Evolutionary conservation across 2,329 filamentous ascomycete species (phyloP).

Genomic region (Bipolaris oryzae): DNA sequence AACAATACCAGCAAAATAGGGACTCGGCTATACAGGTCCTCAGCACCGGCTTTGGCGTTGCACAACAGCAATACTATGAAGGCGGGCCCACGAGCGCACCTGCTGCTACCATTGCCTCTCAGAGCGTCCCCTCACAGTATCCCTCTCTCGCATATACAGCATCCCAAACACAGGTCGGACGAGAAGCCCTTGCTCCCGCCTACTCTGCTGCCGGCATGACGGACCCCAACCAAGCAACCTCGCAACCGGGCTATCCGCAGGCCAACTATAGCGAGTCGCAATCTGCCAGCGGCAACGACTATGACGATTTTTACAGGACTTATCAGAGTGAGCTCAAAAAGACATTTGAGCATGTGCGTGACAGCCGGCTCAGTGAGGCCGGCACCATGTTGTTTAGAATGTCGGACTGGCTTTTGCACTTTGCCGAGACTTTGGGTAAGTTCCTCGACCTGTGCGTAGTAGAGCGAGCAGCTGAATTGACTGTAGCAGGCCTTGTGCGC

Average conservation of each 20-base stretch:
- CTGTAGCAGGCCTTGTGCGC: slow-evolving; percentile 79
- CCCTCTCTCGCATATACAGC: slow-evolving; percentile 63
- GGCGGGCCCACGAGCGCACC: slow-evolving; percentile 63
- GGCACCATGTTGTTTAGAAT: slow-evolving; percentile 64
- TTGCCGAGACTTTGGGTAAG: slow-evolving; percentile 70
- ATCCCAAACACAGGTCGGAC: slow-evolving; percentile 64
- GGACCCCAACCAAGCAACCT: slow-evolving; percentile 53
- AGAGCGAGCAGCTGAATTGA: slow-evolving; percentile 51
- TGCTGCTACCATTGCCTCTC: slow-evolving; percentile 62
- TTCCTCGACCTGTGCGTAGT: slow-evolving; percentile 28
- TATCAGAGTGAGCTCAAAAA: slow-evolving; percentile 63
- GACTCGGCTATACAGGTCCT: slow-evolving; percentile 76
- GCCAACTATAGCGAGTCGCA: slow-evolving; percentile 41
- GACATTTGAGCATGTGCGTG: slow-evolving; percentile 74
- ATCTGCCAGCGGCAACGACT: slow-evolving; percentile 52
- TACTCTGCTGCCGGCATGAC: slow-evolving; percentile 60
- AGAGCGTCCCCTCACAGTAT: slow-evolving; percentile 70
- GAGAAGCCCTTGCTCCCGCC: slow-evolving; percentile 57
- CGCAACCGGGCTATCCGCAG: slow-evolving; percentile 49
- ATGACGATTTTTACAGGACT: slow-evolving; percentile 71
- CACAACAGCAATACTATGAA: slow-evolving; percentile 72
- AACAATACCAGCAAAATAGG: slow-evolving; percentile 74
- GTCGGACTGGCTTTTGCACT: slow-evolving; percentile 70
- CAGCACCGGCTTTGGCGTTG: slow-evolving; percentile 68
- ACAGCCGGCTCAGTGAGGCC: slow-evolving; percentile 65